Base-by-base conservation (phyloP, 139 green algal genomes). In the Marvania coccoides region DNA sequence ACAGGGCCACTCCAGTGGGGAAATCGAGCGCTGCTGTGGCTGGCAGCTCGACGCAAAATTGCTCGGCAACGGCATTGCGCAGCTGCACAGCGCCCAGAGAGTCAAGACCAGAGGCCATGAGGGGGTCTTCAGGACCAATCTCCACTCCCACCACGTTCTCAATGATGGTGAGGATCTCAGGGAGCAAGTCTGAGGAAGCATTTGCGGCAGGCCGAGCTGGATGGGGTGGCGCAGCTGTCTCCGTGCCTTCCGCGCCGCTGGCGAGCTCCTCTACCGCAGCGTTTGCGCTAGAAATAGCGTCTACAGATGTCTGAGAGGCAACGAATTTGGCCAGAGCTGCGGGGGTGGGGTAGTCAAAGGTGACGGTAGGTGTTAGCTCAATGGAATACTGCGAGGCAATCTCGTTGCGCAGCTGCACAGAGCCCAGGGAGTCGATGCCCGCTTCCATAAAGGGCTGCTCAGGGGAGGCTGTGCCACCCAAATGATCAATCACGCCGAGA, bases 341-440 rank as follows among this genome's bases (percentile, higher is more conserved):
- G 0, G 74, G 65, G 24, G 85, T 91, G 3, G 89, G 89, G 65
- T 92, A 85, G 81, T 97, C 90, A 59, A 94, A 94, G 13, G 91
- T 65, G 3, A 84, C 5, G 0, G 81, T 89, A 19, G 62, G 35
- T 15, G 77, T 68, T 28, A 85, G 66, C 3, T 69, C 70, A 3
- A 72, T 4, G 1, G 51, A 47, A 19, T 74, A 61, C 6, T 14
- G n/a, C 26, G 53, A 7, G 28, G 59, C 69, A 54, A 82, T 26
- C 15, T 42, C 36, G 31, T 62, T 73, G 37, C 64, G 57, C 30
- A 82, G 66, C 40, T 73, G 28, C 15, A 69, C 13, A 6, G 57
- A 39, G 48, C 76, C 80, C 4, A 88, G 36, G 1, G 80, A 87
- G 58, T 88, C 82, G 8, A 88, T 63, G 1, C 77, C 80, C 3